A percentile compares a stretch with the other conserved stretches of the same genome.
Conservation (phyloP, 768 basidiomycete genomes). For the Tephrocybe sp. region DNA sequence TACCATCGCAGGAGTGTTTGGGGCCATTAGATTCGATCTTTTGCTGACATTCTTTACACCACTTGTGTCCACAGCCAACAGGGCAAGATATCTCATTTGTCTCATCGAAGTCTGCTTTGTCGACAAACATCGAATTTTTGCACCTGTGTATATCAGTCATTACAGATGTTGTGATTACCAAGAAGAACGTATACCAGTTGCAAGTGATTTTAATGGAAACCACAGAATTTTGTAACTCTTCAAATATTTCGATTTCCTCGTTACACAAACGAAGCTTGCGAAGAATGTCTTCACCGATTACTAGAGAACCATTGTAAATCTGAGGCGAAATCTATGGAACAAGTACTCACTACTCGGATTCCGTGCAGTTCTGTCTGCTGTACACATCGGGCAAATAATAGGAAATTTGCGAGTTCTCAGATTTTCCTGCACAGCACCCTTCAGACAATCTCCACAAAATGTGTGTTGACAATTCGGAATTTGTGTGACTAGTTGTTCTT, state of each 20-base stretch:
- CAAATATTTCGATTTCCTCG: conserved; percentile 37
- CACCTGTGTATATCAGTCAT: conserved; percentile 37
- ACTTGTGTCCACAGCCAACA: conserved; percentile 46
- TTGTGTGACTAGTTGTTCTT: neutral
- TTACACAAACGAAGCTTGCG: conserved; percentile 44
- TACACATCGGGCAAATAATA: conserved; percentile 60
- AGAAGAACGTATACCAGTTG: conserved; percentile 37
- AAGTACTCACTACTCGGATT: neutral
- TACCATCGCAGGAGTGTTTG: conserved; percentile 56
- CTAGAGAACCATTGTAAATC: conserved; percentile 25
- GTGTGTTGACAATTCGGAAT: conserved; percentile 41
- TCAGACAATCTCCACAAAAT: conserved; percentile 56
- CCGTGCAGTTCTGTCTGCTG: conserved; percentile 19
- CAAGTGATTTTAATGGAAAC: conserved; percentile 48
- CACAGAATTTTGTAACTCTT: conserved; percentile 45
- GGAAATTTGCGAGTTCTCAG: conserved; percentile 57
- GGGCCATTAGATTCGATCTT: conserved; percentile 27
- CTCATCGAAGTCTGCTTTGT: conserved; percentile 44
- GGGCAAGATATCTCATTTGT: conserved; percentile 48
- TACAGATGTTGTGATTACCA: neutral
- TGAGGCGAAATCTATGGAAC: no score
- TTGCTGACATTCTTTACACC: conserved; percentile 64
- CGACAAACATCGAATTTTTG: conserved; percentile 46
- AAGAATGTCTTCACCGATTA: conserved; percentile 36
- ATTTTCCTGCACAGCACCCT: conserved; percentile 38